phyloP scores from a whole-genome alignment of 768 basidiomycete species.

The Agrocybe pediades region DNA sequence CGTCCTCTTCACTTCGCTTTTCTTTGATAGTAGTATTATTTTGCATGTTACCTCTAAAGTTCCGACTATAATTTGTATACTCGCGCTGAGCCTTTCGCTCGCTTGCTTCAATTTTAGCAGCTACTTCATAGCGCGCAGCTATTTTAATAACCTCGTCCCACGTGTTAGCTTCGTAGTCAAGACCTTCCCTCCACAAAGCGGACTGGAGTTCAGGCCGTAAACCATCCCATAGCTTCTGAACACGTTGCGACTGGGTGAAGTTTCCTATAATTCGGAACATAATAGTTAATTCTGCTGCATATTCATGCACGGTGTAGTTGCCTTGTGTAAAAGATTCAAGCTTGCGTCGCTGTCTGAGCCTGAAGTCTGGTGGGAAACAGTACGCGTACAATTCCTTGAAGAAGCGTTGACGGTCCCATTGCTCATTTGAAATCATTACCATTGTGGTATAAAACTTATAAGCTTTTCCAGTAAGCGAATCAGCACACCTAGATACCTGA shows the following conservation, averaged over 20 bases:
- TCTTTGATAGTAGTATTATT: no score
- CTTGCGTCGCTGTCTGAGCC: constrained; percentile 22
- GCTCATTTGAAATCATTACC: constrained; percentile 22
- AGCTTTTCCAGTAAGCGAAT: constrained; percentile 28
- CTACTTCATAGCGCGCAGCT: no score
- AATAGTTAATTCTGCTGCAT: constrained; percentile 34
- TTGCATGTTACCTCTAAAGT: no score
- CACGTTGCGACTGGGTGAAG: constrained; percentile 25
- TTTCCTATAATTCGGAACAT: constrained; percentile 34
- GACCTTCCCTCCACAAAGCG: constrained; percentile 27
- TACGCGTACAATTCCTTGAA: constrained; percentile 36
- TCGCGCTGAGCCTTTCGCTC: no score
- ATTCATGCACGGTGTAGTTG: constrained; percentile 29
- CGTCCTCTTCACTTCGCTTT: no score
- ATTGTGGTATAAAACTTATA: constrained; percentile 33
- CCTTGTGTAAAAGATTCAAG: constrained; percentile 26
- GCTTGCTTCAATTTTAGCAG: no score
- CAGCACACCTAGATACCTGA: constrained; percentile 20
- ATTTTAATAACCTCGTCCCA: constrained; percentile 35
- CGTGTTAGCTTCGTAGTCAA: constrained; percentile 26
- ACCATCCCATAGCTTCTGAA: constrained; percentile 37
- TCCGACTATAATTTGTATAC: no score
- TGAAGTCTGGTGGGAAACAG: constrained; percentile 32
- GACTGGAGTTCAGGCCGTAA: constrained; percentile 23
- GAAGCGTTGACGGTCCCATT: constrained; percentile 30